These are phyloP conservation scores for Beauveria sp. DNA, from an alignment of 2,329 filamentous ascomycete species.

Conservation along the genomic window DNA sequence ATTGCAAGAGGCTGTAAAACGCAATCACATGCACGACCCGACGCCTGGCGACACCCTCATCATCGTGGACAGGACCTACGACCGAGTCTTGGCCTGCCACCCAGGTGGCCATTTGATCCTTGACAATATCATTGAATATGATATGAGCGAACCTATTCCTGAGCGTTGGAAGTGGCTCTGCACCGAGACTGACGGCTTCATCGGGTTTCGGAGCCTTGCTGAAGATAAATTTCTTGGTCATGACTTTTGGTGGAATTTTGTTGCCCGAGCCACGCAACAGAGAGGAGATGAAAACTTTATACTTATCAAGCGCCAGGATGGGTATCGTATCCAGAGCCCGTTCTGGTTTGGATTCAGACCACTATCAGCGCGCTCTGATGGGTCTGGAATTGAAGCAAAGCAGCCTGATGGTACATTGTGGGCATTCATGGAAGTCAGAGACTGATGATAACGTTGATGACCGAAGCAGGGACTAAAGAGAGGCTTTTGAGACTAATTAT, in stretches of 20 bases:
- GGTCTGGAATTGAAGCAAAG: conserved; percentile 55
- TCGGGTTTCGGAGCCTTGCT: background rate
- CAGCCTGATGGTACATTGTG: conserved; percentile 24
- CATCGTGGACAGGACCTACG: background rate
- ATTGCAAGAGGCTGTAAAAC: background rate
- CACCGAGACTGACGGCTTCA: background rate
- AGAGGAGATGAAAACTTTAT: background rate
- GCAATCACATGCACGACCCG: background rate
- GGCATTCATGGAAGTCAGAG: background rate
- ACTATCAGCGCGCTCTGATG: conserved; percentile 43
- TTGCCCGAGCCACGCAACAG: background rate
- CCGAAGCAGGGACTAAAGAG: background rate
- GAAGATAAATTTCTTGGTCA: background rate
- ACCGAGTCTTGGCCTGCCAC: background rate
- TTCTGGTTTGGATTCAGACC: background rate
- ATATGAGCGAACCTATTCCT: background rate
- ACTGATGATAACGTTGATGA: conserved; percentile 22
- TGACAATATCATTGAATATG: background rate
- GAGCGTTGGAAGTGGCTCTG: conserved; percentile 3
- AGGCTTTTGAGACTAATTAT: background rate
- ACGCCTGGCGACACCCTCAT: background rate
- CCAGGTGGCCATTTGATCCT: background rate
- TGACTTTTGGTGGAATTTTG: background rate
- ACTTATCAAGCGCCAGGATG: background rate
- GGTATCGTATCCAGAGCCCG: background rate